Evolutionary conservation across 192 early-diverging fungal species (phyloP).

Genomic region (Gigaspora rosea): DNA sequence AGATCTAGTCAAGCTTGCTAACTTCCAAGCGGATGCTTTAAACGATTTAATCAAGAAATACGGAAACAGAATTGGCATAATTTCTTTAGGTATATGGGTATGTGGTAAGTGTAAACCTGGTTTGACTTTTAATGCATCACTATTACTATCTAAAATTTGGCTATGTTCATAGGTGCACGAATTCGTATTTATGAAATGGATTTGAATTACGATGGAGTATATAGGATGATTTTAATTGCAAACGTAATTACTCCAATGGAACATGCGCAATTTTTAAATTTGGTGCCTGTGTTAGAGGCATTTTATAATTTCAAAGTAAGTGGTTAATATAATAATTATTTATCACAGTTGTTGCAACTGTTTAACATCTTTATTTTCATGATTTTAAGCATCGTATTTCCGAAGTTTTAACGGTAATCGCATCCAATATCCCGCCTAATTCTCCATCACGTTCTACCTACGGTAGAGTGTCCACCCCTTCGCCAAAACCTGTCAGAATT

Average conservation of each 20-base stretch:
- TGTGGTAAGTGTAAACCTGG: conserved; percentile 17
- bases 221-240: conserved; percentile 7
- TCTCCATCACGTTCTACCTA: conserved; percentile 26
- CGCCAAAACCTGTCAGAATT: conserved; percentile 12
- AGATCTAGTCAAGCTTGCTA: conserved; percentile 15
- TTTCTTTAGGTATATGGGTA: conserved; percentile 23
- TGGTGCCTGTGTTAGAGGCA: not conserved
- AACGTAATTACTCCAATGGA: not conserved
- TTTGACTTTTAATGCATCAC: conserved; percentile 26
- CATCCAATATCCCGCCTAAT: conserved; percentile 21
- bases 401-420: conserved; percentile 18
- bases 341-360: not conserved
- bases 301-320: conserved; percentile 25
- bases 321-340: conserved; percentile 14
- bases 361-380: conserved; percentile 11
- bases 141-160: conserved; percentile 17
- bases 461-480: conserved; percentile 9
- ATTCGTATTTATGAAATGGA: conserved; percentile 20
- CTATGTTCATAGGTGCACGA: not conserved
- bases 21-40: conserved; percentile 3
- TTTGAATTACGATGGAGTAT: conserved; percentile 20
- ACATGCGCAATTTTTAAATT: not conserved
- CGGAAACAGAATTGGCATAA: not conserved
- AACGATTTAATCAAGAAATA: conserved; percentile 17
- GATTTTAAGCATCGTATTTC: conserved; percentile 25